Conservation (phyloP, 345 rosid genomes). For the Melaleuca quinquenervia region DNA sequence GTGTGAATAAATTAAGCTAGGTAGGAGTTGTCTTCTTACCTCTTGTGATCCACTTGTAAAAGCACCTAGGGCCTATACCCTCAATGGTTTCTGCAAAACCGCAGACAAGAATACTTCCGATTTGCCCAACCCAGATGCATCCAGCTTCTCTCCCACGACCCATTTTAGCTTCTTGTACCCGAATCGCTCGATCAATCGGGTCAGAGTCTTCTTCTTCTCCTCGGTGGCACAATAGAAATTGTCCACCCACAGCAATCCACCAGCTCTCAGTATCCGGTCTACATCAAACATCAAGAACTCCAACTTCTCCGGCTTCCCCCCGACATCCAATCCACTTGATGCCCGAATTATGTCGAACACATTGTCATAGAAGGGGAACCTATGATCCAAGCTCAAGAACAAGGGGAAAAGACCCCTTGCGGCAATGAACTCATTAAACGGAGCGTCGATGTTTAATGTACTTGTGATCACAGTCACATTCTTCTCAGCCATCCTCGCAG, state of each 20-base stretch:
- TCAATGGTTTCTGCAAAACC: slow-evolving; percentile 84
- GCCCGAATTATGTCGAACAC: slow-evolving; percentile 70
- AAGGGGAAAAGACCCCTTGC: slow-evolving; percentile 83
- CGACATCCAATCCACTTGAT: slow-evolving; percentile 62
- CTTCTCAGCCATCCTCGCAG: slow-evolving; percentile 92
- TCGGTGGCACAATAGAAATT: slow-evolving; percentile 59
- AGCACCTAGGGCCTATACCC: slow-evolving; percentile 24
- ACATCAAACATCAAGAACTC: slow-evolving; percentile 97
- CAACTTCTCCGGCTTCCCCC: slow-evolving; percentile 54
- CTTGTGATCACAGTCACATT: slow-evolving; percentile 69
- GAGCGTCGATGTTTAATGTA: slow-evolving; percentile 67
- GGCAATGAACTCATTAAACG: slow-evolving; percentile 71
- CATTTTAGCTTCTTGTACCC: slow-evolving; percentile 93
- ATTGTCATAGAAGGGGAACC: slow-evolving; percentile 85
- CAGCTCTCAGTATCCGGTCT: slow-evolving; percentile 71
- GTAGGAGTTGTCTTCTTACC: not conserved
- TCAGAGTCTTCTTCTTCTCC: slow-evolving; percentile 58
- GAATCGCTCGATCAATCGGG: slow-evolving; percentile 69
- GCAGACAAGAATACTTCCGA: slow-evolving; percentile 68
- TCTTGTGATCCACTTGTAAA: not conserved
- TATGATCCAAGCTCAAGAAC: slow-evolving; percentile 79
- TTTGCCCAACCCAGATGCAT: slow-evolving; percentile 27
- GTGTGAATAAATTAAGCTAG: not conserved
- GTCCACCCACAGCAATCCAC: slow-evolving; percentile 88
- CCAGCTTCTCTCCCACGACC: slow-evolving; percentile 74